Evolutionary conservation across 805 yeast species (phyloP).

Genomic region (Saccharomycopsis javanensis): DNA sequence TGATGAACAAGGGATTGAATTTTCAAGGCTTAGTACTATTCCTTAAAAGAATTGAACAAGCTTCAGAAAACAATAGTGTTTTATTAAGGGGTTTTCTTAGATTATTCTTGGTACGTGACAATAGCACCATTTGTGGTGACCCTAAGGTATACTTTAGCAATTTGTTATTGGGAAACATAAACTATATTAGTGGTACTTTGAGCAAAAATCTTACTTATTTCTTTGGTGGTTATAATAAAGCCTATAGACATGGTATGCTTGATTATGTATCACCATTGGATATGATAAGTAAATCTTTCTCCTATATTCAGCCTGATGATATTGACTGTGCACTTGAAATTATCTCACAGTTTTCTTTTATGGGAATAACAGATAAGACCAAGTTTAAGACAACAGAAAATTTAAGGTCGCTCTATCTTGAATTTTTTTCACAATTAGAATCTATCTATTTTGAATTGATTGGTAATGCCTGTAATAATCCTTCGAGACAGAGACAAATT

Average conservation of each 20-base stretch:
- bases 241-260: not conserved
- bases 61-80: slow-evolving; percentile 26
- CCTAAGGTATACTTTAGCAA: slow-evolving; percentile 25
- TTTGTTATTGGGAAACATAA: slow-evolving; percentile 32
- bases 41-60: not conserved
- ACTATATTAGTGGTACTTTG: slow-evolving; percentile 33
- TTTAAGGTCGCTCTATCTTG: not conserved
- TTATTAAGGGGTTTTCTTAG: slow-evolving; percentile 58
- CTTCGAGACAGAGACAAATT: slow-evolving; percentile 76
- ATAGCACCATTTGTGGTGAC: slow-evolving; percentile 47
- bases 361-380: not conserved
- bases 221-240: not conserved
- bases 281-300: not conserved
- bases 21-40: not conserved
- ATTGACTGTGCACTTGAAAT: not conserved
- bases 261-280: not conserved
- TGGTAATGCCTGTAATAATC: slow-evolving; percentile 48
- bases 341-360: not conserved
- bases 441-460: slow-evolving; percentile 34
- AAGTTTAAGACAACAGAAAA: not conserved
- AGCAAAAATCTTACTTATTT: slow-evolving; percentile 25
- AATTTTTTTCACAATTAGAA: slow-evolving; percentile 10
- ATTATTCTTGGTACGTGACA: slow-evolving; percentile 51
- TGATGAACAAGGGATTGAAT: not conserved
- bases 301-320: slow-evolving; percentile 1